Evolutionary conservation across 2,329 filamentous ascomycete genomes (phyloP).

Genomic region (Drechslerella stenobrocha): DNA sequence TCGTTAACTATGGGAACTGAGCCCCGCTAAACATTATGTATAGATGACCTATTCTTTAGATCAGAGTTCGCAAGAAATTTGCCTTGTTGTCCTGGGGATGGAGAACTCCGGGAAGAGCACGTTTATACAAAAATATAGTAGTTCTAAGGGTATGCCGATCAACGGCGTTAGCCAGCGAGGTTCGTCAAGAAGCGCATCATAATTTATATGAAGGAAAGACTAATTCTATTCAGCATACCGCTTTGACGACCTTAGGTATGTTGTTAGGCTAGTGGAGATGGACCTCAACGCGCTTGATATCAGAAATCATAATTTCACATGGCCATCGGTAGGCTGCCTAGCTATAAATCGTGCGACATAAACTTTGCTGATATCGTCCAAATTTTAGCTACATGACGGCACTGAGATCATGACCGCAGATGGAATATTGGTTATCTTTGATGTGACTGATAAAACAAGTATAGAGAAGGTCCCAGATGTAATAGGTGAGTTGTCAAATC

Average conservation of each 20-base stretch:
- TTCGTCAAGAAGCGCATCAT: conserved; percentile 3
- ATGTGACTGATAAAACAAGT: conserved; percentile 77
- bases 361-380: conserved; percentile 53
- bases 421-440: conserved; percentile 82
- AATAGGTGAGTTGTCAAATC: conserved; percentile 67
- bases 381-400: conserved; percentile 40
- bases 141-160: conserved; percentile 41
- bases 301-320: conserved; percentile 63
- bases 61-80: conserved; percentile 50
- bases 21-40: not conserved
- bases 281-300: conserved; percentile 69
- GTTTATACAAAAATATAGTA: conserved; percentile 63
- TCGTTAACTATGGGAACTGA: not conserved
- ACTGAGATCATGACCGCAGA: conserved; percentile 63
- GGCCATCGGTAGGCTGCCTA: conserved; percentile 52
- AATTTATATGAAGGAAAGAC: not conserved
- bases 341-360: not conserved
- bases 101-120: conserved; percentile 70
- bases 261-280: conserved; percentile 67
- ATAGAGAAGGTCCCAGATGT: conserved; percentile 74
- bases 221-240: conserved; percentile 37
- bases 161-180: conserved; percentile 46
- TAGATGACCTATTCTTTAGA: conserved; percentile 46
- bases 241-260: conserved; percentile 41
- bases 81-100: conserved; percentile 68